Percentiles rank a stretch among this genome's conserved stretches.
phyloP scores from a whole-genome alignment of 2,329 filamentous ascomycete genomes.

The Onygenales sp. region DNA sequence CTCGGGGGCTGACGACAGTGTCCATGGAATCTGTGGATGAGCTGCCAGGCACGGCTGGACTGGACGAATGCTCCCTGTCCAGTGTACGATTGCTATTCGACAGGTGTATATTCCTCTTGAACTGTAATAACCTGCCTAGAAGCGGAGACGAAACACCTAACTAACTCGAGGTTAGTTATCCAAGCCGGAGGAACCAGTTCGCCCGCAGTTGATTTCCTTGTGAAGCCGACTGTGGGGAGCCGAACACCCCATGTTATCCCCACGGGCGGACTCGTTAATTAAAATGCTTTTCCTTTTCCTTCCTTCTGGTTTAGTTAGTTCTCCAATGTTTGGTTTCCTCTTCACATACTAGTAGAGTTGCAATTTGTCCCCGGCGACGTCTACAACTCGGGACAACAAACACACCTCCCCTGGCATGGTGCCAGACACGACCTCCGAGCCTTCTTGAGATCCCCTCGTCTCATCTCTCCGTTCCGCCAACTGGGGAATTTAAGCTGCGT shows the following conservation, averaged over 20 bases:
- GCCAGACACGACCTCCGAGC: background rate
- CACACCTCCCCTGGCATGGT: too few species aligned
- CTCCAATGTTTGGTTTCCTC: background rate
- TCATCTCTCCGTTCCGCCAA: too few species aligned
- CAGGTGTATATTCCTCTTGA: background rate
- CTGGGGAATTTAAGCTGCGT: too few species aligned
- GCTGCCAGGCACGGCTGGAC: too few species aligned
- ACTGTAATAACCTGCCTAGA: background rate
- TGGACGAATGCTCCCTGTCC: too few species aligned
- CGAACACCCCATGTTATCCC: background rate
- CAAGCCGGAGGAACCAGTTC: too few species aligned
- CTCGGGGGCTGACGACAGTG: too few species aligned
- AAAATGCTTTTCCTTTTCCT: background rate
- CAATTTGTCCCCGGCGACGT: background rate
- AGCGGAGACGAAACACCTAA: background rate
- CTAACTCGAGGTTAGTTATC: too few species aligned
- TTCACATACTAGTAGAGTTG: background rate
- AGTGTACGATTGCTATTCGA: slow-evolving; percentile 10
- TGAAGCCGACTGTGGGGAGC: background rate
- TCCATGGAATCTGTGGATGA: too few species aligned
- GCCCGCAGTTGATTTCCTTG: background rate
- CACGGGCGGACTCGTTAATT: background rate
- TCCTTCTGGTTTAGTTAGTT: background rate
- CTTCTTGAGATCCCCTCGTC: background rate
- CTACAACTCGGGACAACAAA: background rate